Evolutionary conservation across 768 basidiomycete species (phyloP).

Genomic region (Suillus sp.): DNA sequence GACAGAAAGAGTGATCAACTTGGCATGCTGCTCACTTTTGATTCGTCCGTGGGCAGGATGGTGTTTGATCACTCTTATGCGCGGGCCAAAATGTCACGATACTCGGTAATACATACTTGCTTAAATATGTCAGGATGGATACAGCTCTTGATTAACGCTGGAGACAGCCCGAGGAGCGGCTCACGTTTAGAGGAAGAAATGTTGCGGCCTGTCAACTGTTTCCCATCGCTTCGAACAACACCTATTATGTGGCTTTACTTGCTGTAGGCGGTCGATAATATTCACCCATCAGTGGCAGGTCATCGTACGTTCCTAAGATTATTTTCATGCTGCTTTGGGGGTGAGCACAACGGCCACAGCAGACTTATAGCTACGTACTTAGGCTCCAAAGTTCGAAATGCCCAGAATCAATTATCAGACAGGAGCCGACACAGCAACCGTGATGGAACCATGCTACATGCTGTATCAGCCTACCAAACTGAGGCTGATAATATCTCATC

Average conservation of each 20-base stretch:
- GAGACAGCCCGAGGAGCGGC: not conserved
- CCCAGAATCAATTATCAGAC: not conserved
- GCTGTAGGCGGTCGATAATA: not conserved
- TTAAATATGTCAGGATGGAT: not conserved
- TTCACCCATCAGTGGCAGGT: not conserved
- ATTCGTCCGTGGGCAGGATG: not conserved
- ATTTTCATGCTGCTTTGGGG: not conserved
- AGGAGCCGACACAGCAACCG: not conserved
- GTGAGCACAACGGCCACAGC: not conserved
- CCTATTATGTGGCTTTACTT: not conserved
- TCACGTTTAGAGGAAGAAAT: not conserved
- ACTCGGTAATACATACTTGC: no score
- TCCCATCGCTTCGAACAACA: not conserved
- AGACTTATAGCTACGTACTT: not conserved
- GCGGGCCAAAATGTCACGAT: not conserved
- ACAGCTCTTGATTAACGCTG: constrained; percentile 4
- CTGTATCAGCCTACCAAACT: not conserved
- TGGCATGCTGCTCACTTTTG: not conserved
- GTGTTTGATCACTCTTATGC: not conserved
- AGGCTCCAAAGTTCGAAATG: not conserved
- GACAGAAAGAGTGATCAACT: not conserved
- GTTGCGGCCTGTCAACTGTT: not conserved
- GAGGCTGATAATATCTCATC: not conserved
- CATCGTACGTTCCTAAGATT: not conserved
- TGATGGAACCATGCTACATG: not conserved